phyloP scores from a whole-genome alignment of 2,329 filamentous ascomycete species.

The Exophiala aquamarina region DNA sequence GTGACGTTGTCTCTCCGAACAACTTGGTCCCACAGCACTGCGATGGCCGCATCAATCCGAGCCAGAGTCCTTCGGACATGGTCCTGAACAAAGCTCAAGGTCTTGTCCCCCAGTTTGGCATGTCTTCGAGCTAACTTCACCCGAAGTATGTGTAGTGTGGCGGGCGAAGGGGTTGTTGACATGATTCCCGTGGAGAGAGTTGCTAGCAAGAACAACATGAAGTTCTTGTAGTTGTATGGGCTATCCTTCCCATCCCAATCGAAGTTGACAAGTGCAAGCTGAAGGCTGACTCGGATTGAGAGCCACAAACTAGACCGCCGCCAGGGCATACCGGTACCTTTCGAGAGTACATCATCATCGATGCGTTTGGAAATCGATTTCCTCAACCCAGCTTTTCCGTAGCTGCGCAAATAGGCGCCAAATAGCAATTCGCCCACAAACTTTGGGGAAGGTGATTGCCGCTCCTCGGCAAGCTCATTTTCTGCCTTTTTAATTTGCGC shows the following conservation, averaged over 20 bases:
- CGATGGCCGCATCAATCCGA: slow-evolving; percentile 13
- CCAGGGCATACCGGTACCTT: slow-evolving; percentile 43
- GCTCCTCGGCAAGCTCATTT: slow-evolving; percentile 38
- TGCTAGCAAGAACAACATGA: slow-evolving; percentile 51
- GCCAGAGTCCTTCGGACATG: slow-evolving; percentile 13
- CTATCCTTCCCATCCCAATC: slow-evolving; percentile 19
- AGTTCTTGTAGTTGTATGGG: slow-evolving; percentile 51
- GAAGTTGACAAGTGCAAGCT: slow-evolving; percentile 34
- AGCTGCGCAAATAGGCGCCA: slow-evolving; percentile 39
- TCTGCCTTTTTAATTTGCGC: slow-evolving; percentile 41
- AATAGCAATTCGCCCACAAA: slow-evolving; percentile 55
- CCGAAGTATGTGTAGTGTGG: slow-evolving; percentile 41
- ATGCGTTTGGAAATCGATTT: slow-evolving; percentile 51
- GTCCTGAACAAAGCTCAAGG: slow-evolving; percentile 9
- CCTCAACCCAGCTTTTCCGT: slow-evolving; percentile 33
- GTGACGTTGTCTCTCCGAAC: slow-evolving; percentile 12
- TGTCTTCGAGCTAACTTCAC: slow-evolving; percentile 47
- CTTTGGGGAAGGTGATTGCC: slow-evolving; percentile 51
- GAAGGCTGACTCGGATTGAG: slow-evolving; percentile 53
- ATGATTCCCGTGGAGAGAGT: slow-evolving; percentile 34
- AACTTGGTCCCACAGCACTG: slow-evolving; percentile 6
- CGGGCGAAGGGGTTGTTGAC: slow-evolving; percentile 22
- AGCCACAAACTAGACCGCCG: slow-evolving; percentile 56
- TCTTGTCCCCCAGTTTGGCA: slow-evolving; percentile 39
- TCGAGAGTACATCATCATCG: slow-evolving; percentile 55